phyloP scores from a whole-genome alignment of 2,329 filamentous ascomycete genomes.

The Verticillium dahliae region DNA sequence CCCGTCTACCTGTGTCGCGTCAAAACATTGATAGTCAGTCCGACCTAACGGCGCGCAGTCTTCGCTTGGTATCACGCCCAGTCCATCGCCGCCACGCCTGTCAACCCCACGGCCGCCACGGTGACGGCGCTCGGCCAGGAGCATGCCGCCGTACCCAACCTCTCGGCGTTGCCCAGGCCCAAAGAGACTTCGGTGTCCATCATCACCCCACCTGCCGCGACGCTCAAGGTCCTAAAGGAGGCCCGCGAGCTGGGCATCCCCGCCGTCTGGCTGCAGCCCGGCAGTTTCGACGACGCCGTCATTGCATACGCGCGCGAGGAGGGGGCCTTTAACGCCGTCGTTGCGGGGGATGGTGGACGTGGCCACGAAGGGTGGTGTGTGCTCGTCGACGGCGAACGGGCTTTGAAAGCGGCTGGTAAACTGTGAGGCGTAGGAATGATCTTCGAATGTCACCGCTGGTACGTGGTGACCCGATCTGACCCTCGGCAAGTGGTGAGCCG shows the following conservation, averaged over 20 bases:
- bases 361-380: slow-evolving; percentile 81
- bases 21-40: no score
- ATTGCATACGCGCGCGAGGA: slow-evolving; percentile 59
- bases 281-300: slow-evolving; percentile 73
- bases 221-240: slow-evolving; percentile 66
- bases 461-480: no score
- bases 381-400: slow-evolving; percentile 72
- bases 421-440: slow-evolving; percentile 20
- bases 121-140: slow-evolving; percentile 47
- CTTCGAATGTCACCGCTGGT: neutral
- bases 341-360: slow-evolving; percentile 55
- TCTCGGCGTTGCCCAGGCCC: slow-evolving; percentile 60
- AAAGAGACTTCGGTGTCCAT: slow-evolving; percentile 70
- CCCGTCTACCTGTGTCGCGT: no score
- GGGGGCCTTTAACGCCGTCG: slow-evolving; percentile 60
- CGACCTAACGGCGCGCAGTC: slow-evolving; percentile 43
- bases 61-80: slow-evolving; percentile 84
- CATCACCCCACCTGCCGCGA: slow-evolving; percentile 78
- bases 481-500: neutral
- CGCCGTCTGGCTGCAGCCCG: slow-evolving; percentile 85
- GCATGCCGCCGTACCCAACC: slow-evolving; percentile 58
- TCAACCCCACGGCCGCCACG: slow-evolving; percentile 66
- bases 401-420: slow-evolving; percentile 50
- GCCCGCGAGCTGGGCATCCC: slow-evolving; percentile 68
- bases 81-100: slow-evolving; percentile 68